Evolutionary conservation across 2,329 filamentous ascomycete genomes (phyloP).

Genomic region (Trichoderma brevicompactum): DNA sequence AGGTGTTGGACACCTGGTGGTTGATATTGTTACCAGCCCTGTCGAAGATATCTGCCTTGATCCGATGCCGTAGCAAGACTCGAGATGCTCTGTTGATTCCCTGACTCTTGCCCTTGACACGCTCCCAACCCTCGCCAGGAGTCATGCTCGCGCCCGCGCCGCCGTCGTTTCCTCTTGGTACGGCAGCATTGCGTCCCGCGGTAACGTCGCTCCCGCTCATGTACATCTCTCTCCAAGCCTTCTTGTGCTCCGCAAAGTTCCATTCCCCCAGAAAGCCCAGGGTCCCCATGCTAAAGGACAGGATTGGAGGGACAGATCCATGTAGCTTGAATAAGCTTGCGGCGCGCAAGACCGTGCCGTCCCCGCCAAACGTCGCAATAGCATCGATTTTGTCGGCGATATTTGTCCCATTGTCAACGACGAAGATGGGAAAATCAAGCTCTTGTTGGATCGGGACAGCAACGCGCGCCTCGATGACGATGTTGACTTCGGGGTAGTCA

Average conservation of each 20-base stretch:
- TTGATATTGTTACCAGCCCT: slow-evolving; percentile 66
- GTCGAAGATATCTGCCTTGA: slow-evolving; percentile 85
- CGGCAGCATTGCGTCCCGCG: slow-evolving; percentile 50
- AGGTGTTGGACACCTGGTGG: slow-evolving; percentile 50
- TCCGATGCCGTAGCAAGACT: slow-evolving; percentile 81
- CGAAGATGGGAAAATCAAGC: slow-evolving; percentile 76
- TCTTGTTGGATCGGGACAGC: slow-evolving; percentile 71
- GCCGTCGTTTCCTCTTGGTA: slow-evolving; percentile 40
- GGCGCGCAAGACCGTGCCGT: slow-evolving; percentile 52
- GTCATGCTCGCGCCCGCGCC: slow-evolving; percentile 31
- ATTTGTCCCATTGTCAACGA: slow-evolving; percentile 52
- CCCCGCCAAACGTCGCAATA: slow-evolving; percentile 87
- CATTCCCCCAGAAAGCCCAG: slow-evolving; percentile 94
- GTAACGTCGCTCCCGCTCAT: slow-evolving; percentile 69
- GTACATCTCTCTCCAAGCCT: slow-evolving; percentile 89
- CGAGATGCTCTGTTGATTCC: slow-evolving; percentile 74
- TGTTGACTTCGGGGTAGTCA: slow-evolving; percentile 78
- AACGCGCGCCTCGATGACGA: slow-evolving; percentile 80
- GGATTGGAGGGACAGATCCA: slow-evolving; percentile 80
- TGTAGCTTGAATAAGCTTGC: slow-evolving; percentile 72
- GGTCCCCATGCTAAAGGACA: slow-evolving; percentile 97
- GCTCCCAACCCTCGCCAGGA: slow-evolving; percentile 64
- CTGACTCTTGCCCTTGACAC: slow-evolving; percentile 79
- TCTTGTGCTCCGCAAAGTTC: slow-evolving; percentile 92
- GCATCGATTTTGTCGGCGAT: slow-evolving; percentile 85